These are phyloP conservation scores for Nannizziopsis arthrosporioides DNA, from an alignment of 2,329 filamentous ascomycete species.

Conservation along the genomic window DNA sequence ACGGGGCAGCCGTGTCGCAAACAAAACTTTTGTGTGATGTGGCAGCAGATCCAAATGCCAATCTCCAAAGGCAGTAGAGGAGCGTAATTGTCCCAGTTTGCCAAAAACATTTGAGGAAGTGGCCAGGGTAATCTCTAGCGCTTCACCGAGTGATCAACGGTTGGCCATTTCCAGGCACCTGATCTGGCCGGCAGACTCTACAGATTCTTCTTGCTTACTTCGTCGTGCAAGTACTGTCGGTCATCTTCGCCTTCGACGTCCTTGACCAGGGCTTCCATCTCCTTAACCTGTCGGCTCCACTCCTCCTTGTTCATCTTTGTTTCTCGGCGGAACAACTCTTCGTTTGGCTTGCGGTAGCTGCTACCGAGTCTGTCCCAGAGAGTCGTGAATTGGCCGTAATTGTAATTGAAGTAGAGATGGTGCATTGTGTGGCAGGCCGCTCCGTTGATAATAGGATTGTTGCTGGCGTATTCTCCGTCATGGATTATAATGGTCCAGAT, in stretches of 20 bases:
- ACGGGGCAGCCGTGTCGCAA: too few relatives aligned
- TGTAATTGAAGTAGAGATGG: conserved; percentile 78
- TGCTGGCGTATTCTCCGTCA: conserved; percentile 86
- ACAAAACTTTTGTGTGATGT: too few relatives aligned
- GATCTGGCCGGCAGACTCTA: conserved; percentile 18
- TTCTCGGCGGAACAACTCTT: conserved; percentile 72
- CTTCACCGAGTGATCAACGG: too few relatives aligned
- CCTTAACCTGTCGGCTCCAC: conserved; percentile 65
- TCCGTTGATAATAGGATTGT: conserved; percentile 85
- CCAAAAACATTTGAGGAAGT: too few relatives aligned
- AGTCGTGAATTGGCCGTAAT: conserved; percentile 91
- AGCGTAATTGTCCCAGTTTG: too few relatives aligned
- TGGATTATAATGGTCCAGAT: conserved; percentile 96
- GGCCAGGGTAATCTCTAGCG: too few relatives aligned
- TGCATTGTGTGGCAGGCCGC: conserved; percentile 91
- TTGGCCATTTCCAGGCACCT: too few relatives aligned
- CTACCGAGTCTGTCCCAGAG: conserved; percentile 80
- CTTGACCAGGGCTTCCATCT: conserved; percentile 64
- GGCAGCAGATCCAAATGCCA: too few relatives aligned
- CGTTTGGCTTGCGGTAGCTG: conserved; percentile 76
- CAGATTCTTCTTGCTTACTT: conserved; percentile 28
- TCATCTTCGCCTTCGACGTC: conserved; percentile 55
- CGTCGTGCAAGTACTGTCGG: conserved; percentile 30
- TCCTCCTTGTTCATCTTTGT: conserved; percentile 71
- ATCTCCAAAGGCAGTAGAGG: too few relatives aligned